Conservation (phyloP, 1,284 basidiomycete genomes). For the Cutaneotrichosporon sp. region DNA sequence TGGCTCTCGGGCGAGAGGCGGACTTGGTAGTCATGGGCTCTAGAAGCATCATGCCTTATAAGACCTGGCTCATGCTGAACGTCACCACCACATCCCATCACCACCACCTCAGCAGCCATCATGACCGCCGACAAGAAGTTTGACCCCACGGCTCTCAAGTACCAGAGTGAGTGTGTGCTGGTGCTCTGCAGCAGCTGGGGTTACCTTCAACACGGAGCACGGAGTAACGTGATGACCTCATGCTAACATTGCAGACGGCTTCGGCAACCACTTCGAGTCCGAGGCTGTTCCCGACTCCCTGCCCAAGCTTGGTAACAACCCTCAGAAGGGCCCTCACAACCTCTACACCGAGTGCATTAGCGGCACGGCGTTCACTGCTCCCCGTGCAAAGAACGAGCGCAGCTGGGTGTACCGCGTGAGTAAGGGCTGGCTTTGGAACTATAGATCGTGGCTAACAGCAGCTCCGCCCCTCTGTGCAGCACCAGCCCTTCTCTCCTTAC, state of each 20-base stretch:
- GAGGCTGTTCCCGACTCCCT: conserved; percentile 39
- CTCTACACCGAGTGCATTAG: conserved; percentile 59
- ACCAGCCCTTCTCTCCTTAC: conserved; percentile 34
- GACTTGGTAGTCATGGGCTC: not conserved
- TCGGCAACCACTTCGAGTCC: conserved; percentile 11
- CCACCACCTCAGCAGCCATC: not conserved
- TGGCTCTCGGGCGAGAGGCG: too few species aligned
- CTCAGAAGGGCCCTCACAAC: conserved; percentile 60
- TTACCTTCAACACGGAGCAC: not conserved
- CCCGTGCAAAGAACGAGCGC: conserved; percentile 54
- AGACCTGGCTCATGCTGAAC: not conserved
- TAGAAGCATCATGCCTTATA: not conserved
- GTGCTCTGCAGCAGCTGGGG: too few species aligned
- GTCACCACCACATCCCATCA: not conserved
- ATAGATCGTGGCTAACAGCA: too few species aligned
- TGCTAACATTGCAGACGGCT: conserved; percentile 7
- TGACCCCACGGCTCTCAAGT: conserved; percentile 4
- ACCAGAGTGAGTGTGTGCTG: conserved; percentile 11
- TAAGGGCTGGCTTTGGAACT: too few species aligned
- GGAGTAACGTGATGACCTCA: not conserved
- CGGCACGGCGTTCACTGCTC: conserved; percentile 59
- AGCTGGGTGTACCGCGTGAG: conserved; percentile 47
- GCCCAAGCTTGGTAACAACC: conserved; percentile 57
- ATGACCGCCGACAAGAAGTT: not conserved
- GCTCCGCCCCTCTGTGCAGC: conserved; percentile 61